phyloP scores from a whole-genome alignment of 2,329 filamentous ascomycete species.

The Huntiella bhutanensis region DNA sequence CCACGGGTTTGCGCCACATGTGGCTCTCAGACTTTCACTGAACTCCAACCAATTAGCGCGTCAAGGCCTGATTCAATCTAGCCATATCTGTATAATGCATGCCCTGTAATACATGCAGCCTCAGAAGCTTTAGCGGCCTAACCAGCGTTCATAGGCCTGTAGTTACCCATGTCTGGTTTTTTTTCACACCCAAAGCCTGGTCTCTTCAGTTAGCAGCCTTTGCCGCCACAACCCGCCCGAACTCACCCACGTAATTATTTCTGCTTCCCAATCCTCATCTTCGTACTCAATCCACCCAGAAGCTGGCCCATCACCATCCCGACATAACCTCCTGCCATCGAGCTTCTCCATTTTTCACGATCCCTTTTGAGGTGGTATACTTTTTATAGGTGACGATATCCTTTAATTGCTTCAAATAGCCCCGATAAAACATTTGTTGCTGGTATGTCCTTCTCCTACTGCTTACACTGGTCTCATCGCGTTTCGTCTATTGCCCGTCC shows the following conservation, averaged over 20 bases:
- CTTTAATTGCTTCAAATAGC: too few relatives aligned
- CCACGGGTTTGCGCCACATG: too few relatives aligned
- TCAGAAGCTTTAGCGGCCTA: too few relatives aligned
- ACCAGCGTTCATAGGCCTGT: too few relatives aligned
- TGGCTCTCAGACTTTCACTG: too few relatives aligned
- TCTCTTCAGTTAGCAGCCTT: too few relatives aligned
- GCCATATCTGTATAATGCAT: too few relatives aligned
- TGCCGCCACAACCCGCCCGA: neutral
- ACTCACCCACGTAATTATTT: slow-evolving; percentile 7
- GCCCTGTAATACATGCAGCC: too few relatives aligned
- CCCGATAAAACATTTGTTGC: neutral
- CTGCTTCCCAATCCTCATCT: slow-evolving; percentile 10
- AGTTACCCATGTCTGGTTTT: too few relatives aligned
- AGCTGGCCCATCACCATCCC: slow-evolving; percentile 9
- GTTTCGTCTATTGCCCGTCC: slow-evolving; percentile 8
- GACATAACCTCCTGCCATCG: slow-evolving; percentile 7
- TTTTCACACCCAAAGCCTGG: too few relatives aligned
- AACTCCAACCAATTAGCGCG: too few relatives aligned
- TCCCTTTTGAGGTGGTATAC: slow-evolving; percentile 2
- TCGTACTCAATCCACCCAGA: slow-evolving; percentile 9
- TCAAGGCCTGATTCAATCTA: too few relatives aligned
- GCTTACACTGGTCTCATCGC: slow-evolving; percentile 6
- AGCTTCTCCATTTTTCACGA: slow-evolving; percentile 4
- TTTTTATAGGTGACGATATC: neutral
- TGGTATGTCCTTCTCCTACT: neutral